Base-by-base conservation (phyloP, 2,329 filamentous ascomycete species). In the Chaetomiaceae sp. region DNA sequence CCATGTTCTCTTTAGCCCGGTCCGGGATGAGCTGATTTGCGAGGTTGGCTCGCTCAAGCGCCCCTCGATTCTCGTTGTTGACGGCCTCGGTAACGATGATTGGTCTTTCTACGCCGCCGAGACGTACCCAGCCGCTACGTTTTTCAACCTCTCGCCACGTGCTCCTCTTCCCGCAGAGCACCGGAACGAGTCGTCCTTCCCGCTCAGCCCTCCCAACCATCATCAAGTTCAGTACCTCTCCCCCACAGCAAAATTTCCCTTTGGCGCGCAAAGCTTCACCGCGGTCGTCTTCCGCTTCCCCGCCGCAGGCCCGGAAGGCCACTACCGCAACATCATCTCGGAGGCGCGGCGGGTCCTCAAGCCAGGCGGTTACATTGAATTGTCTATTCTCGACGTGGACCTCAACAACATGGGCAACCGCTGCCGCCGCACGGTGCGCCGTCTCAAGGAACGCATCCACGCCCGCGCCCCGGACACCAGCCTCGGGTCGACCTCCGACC, bases 61-160 rank as follows among this genome's bases (percentile, higher is more conserved):
- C 50, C 85, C 74, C 52, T 84, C 81, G 0, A 82, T 94, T 23
- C 76, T 94, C 3, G 85, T 94, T 16, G 78, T 94, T 52, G 89
- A 94, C 69, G 89, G 89, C 5, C 82, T 94, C 27, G 89, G 89
- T n/a, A 91, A 90, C 64, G 84, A 87, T 60, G 89, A 94, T 65
- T 94, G 89, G 89, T 91, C 88, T 0, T 91, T 89, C 67, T 92
- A 90, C 61, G 87, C 87, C 18, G 87, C 89, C 6, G 82, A 91
- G 64, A 90, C 87, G 1, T 92, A 92, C 59, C 85, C 86, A 0
- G 76, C 77, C 0, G 85, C 85, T 0, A 85, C 82, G 2, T 86
- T 94, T 57, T 92, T 89, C 72, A 90, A 91, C 64, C 75, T 92
- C 21, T 85, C 82, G 0, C 82, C 82, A 7, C 72, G 79, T 25